A percentile compares a stretch with the other conserved stretches of the same genome.
Evolutionary conservation across 2,329 filamentous ascomycete species (phyloP).

Genomic region (Botryosphaeria dothidea): DNA sequence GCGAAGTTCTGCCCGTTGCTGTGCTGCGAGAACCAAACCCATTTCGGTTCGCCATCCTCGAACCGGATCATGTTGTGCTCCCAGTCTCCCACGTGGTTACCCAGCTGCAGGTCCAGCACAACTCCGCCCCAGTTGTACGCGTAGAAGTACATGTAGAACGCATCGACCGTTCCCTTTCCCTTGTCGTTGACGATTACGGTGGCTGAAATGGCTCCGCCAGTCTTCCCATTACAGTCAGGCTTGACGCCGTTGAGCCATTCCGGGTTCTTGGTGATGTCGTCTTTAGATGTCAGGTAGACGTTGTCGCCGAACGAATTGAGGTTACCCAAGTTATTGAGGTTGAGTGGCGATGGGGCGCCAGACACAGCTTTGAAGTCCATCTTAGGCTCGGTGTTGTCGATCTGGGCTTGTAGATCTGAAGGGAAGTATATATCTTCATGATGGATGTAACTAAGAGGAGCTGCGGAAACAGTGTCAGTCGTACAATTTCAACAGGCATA

Average conservation of each 20-base stretch:
- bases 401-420: conserved; percentile 44
- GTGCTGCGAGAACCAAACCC: conserved; percentile 66
- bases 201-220: conserved; percentile 50
- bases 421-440: conserved; percentile 45
- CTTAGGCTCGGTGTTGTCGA: conserved; percentile 42
- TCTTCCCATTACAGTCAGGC: conserved; percentile 55
- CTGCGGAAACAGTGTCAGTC: conserved; percentile 23
- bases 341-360: conserved; percentile 38
- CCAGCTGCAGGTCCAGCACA: conserved; percentile 51
- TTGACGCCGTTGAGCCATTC: conserved; percentile 52
- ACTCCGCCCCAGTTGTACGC: conserved; percentile 58
- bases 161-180: conserved; percentile 55
- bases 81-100: conserved; percentile 67
- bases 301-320: conserved; percentile 37
- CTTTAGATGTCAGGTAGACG: conserved; percentile 49
- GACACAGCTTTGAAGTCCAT: conserved; percentile 37
- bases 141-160: conserved; percentile 66
- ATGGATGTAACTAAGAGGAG: conserved; percentile 49
- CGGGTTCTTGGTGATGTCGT: conserved; percentile 44
- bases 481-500: neutral
- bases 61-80: conserved; percentile 71
- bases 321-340: conserved; percentile 44
- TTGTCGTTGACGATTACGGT: conserved; percentile 61
- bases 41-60: conserved; percentile 53
- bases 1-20: conserved; percentile 63